Evolutionary conservation across 352 stramenopile genomes (phyloP).

Genomic region (Thalassiosira ordinaria): DNA sequence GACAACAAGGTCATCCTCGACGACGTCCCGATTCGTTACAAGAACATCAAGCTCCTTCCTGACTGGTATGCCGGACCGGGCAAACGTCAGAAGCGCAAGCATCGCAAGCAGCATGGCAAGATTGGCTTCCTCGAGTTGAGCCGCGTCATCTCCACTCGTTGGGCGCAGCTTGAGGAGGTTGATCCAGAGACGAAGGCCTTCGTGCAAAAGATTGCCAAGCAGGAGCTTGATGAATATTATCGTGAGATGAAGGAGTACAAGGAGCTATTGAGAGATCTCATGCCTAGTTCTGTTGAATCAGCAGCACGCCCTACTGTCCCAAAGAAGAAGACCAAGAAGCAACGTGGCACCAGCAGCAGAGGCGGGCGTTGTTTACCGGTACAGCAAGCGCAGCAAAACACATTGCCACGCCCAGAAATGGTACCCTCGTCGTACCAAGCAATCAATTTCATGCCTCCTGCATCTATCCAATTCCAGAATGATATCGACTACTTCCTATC

Average conservation of each 20-base stretch:
- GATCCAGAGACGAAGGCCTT: constrained; percentile 57
- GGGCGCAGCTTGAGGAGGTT: constrained; percentile 47
- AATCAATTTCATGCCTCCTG: neutral
- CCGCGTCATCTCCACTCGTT: constrained; percentile 62
- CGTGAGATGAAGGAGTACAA: constrained; percentile 56
- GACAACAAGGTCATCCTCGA: constrained; percentile 26
- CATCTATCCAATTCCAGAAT: neutral
- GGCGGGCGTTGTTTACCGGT: too few relatives aligned
- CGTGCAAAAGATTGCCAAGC: constrained; percentile 36
- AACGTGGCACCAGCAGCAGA: neutral
- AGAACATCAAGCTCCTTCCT: constrained; percentile 26
- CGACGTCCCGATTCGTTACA: constrained; percentile 34
- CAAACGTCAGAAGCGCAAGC: constrained; percentile 53
- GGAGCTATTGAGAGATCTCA: too few relatives aligned
- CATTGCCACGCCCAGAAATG: neutral
- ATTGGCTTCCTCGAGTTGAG: constrained; percentile 66
- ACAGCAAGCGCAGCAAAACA: neutral
- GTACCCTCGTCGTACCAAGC: neutral
- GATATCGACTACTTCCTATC: neutral
- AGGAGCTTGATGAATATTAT: too few relatives aligned
- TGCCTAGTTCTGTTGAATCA: neutral
- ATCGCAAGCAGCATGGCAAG: constrained; percentile 74
- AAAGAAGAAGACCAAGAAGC: neutral
- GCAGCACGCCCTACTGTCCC: neutral
- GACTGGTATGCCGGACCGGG: constrained; percentile 41